phyloP scores from a whole-genome alignment of 2,329 filamentous ascomycete genomes.

The Tolypocladium capitatum region DNA sequence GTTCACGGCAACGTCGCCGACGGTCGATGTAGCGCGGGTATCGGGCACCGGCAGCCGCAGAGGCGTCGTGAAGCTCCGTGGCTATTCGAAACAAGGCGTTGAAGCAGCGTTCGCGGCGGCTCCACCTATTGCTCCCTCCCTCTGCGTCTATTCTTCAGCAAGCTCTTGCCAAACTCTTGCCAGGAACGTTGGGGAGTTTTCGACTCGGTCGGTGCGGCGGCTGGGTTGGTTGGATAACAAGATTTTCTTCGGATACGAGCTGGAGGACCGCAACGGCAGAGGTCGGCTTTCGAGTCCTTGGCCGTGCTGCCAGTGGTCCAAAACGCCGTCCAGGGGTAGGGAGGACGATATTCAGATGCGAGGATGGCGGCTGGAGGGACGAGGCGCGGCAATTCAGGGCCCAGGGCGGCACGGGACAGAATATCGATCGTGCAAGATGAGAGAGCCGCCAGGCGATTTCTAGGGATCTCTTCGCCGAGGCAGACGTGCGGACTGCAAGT shows the following conservation, averaged over 20 bases:
- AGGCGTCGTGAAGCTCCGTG: neutral
- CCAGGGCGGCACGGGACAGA: neutral
- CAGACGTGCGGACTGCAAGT: neutral
- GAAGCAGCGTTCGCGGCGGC: neutral
- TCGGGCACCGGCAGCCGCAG: neutral
- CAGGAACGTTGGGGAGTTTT: conserved; percentile 8
- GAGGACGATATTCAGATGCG: neutral
- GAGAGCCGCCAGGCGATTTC: neutral
- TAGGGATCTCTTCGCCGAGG: neutral
- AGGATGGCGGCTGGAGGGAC: neutral
- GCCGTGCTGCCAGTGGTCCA: neutral
- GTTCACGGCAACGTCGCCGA: neutral
- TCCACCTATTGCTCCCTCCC: neutral
- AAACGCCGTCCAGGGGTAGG: conserved; percentile 2
- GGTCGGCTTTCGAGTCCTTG: neutral
- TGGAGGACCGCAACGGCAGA: neutral
- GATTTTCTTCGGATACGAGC: conserved; percentile 9
- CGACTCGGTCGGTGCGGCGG: conserved; percentile 13
- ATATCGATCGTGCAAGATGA: neutral
- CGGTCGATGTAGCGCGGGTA: neutral
- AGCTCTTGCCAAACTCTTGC: neutral
- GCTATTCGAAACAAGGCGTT: neutral
- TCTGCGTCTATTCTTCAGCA: neutral
- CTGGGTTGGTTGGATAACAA: conserved; percentile 13
- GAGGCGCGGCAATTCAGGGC: neutral